phyloP scores from a whole-genome alignment of 1,284 basidiomycete species.

The Xerocomus amazonicus region DNA sequence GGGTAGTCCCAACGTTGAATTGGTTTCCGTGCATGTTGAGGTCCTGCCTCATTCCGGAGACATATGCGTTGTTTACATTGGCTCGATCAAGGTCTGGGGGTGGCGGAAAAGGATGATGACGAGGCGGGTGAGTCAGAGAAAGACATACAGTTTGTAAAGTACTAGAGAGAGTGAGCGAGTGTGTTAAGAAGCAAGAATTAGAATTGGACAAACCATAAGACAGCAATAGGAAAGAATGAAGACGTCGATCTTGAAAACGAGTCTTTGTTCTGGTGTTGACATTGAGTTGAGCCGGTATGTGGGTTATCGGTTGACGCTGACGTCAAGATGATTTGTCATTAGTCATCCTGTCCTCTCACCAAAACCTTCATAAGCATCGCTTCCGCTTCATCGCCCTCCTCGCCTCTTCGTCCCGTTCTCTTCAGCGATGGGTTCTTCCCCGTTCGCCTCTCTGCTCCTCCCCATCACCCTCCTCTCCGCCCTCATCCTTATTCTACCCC shows the following conservation, averaged over 20 bases:
- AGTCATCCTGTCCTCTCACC: not conserved
- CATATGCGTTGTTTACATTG: too few relatives aligned
- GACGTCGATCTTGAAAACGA: constrained; percentile 38
- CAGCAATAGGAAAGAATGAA: constrained; percentile 43
- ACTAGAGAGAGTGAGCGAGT: too few relatives aligned
- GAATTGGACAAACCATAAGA: constrained; percentile 53
- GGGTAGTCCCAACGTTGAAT: too few relatives aligned
- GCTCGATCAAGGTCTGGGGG: too few relatives aligned
- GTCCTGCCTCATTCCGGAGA: too few relatives aligned
- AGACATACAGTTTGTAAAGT: too few relatives aligned
- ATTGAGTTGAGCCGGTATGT: too few relatives aligned
- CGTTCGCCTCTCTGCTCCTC: not conserved
- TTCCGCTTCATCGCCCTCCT: not conserved
- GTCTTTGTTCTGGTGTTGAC: constrained; percentile 5
- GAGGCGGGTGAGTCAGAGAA: too few relatives aligned
- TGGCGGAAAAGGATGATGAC: too few relatives aligned
- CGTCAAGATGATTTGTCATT: constrained; percentile 7
- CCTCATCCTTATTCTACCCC: constrained; percentile 15
- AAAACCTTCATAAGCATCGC: constrained; percentile 14
- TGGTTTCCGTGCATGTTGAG: too few relatives aligned
- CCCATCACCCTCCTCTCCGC: not conserved
- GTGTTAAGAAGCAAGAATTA: too few relatives aligned
- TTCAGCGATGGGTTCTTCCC: constrained; percentile 12
- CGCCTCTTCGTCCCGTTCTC: too few relatives aligned
- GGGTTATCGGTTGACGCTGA: constrained; percentile 19